phyloP scores from a whole-genome alignment of 2,329 filamentous ascomycete genomes.

The Aspergillus uvarum region DNA sequence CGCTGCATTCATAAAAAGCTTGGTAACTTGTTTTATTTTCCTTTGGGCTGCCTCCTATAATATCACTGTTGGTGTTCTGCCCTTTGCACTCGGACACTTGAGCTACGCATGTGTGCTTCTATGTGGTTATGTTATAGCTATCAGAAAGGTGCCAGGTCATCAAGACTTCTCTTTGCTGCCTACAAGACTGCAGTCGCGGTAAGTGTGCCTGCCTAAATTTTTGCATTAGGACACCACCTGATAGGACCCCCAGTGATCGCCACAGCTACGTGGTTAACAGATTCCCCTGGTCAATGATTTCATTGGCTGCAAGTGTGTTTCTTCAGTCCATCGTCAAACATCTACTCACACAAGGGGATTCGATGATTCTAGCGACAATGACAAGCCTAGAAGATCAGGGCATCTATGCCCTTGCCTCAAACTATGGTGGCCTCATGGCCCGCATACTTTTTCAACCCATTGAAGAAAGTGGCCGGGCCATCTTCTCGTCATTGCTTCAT shows the following conservation, averaged over 20 bases:
- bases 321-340: constrained; percentile 89
- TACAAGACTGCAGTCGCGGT: constrained; percentile 46
- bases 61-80: constrained; percentile 69
- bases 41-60: constrained; percentile 58
- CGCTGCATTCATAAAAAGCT: constrained; percentile 75
- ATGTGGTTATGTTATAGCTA: constrained; percentile 66
- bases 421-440: constrained; percentile 87
- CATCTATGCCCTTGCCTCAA: constrained; percentile 87
- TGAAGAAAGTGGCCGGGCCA: constrained; percentile 86
- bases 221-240: not conserved
- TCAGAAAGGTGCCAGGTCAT: constrained; percentile 54
- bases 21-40: constrained; percentile 70
- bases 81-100: constrained; percentile 85
- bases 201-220: constrained; percentile 16
- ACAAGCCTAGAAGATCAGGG: constrained; percentile 80
- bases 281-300: constrained; percentile 70
- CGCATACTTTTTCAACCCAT: constrained; percentile 90
- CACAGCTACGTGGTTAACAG: constrained; percentile 55
- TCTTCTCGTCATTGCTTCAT: constrained; percentile 78
- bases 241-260: constrained; percentile 23
- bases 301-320: constrained; percentile 77
- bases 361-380: constrained; percentile 77
- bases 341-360: constrained; percentile 89
- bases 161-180: constrained; percentile 70
- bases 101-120: constrained; percentile 70